Evolutionary conservation across 202 grass and related monocot species (phyloP).

Genomic region (Alloteropsis angusta): DNA sequence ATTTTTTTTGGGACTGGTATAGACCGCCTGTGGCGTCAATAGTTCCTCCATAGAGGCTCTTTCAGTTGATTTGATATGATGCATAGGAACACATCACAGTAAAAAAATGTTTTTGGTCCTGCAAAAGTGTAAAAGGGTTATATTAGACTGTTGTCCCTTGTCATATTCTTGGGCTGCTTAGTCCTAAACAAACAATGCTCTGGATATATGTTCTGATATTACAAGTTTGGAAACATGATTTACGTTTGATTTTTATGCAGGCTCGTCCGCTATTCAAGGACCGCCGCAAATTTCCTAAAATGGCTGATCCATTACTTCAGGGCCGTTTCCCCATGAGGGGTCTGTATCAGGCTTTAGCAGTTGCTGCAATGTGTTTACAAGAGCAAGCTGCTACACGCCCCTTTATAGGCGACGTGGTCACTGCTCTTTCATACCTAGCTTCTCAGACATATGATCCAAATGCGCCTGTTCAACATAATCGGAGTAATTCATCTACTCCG

Average conservation of each 20-base stretch:
- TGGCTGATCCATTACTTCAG: slow-evolving; percentile 81
- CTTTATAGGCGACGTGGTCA: slow-evolving; percentile 91
- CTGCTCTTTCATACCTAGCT: slow-evolving; percentile 93
- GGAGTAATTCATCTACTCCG: slow-evolving; percentile 63
- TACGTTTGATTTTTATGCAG: slow-evolving; percentile 44
- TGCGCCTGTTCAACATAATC: slow-evolving; percentile 35
- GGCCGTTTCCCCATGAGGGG: slow-evolving; percentile 76
- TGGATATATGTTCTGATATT: slow-evolving; percentile 4
- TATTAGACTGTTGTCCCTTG: not conserved
- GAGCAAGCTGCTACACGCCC: slow-evolving; percentile 90
- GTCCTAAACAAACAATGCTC: not conserved
- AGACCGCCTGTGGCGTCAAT: not conserved
- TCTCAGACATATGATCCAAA: slow-evolving; percentile 85
- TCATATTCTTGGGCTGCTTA: not conserved
- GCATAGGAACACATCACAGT: not conserved
- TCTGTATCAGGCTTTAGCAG: slow-evolving; percentile 85
- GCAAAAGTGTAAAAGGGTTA: not conserved
- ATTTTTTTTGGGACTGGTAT: not conserved
- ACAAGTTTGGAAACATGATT: slow-evolving; percentile 18
- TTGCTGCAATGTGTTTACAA: slow-evolving; percentile 99
- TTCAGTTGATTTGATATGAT: not conserved
- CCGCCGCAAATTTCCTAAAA: slow-evolving; percentile 92
- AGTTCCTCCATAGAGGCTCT: not conserved
- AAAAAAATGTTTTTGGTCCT: not conserved
- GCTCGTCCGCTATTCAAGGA: slow-evolving; percentile 96